Evolutionary conservation across 495 filamentous ascomycete species (phyloP).

Genomic region (Annulohypoxylon maeteangense): DNA sequence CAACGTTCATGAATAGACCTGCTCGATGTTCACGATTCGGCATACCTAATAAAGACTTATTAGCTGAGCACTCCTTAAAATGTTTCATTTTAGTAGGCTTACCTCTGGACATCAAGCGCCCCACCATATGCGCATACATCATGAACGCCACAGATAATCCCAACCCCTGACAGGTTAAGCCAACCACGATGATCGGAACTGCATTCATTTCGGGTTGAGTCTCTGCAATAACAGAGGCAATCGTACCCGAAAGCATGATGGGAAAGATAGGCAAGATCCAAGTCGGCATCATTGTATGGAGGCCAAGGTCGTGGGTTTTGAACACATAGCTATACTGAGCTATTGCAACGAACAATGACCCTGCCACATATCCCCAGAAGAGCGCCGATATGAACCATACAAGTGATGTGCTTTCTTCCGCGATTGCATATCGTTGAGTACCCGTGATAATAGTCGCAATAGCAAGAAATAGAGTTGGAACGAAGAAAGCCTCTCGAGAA

Average conservation of each 20-base stretch:
- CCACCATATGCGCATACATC: slow-evolving; percentile 67
- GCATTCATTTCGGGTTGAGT: slow-evolving; percentile 56
- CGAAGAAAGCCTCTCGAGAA: slow-evolving; percentile 72
- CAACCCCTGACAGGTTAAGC: slow-evolving; percentile 62
- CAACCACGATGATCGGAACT: slow-evolving; percentile 60
- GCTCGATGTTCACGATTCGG: slow-evolving; percentile 61
- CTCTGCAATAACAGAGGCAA: slow-evolving; percentile 56
- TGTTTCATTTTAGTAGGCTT: slow-evolving; percentile 54
- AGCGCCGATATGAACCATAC: slow-evolving; percentile 52
- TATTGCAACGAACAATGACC: slow-evolving; percentile 55
- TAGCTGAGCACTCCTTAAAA: not conserved
- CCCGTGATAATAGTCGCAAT: slow-evolving; percentile 71
- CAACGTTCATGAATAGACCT: slow-evolving; percentile 78
- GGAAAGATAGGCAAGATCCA: slow-evolving; percentile 70
- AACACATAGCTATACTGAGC: slow-evolving; percentile 64
- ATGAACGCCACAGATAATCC: slow-evolving; percentile 60
- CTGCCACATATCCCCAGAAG: slow-evolving; percentile 63
- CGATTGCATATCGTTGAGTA: slow-evolving; percentile 67
- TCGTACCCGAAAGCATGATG: slow-evolving; percentile 62
- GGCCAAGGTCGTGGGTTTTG: slow-evolving; percentile 48
- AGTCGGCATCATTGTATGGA: slow-evolving; percentile 59
- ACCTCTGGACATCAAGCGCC: slow-evolving; percentile 63
- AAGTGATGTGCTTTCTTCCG: slow-evolving; percentile 46
- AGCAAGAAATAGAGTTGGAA: slow-evolving; percentile 73
- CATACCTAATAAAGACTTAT: slow-evolving; percentile 48